A percentile compares a stretch with the other conserved stretches of the same genome.
Conservation (phyloP, 192 early-diverging fungal species). For the Podila verticillata region DNA sequence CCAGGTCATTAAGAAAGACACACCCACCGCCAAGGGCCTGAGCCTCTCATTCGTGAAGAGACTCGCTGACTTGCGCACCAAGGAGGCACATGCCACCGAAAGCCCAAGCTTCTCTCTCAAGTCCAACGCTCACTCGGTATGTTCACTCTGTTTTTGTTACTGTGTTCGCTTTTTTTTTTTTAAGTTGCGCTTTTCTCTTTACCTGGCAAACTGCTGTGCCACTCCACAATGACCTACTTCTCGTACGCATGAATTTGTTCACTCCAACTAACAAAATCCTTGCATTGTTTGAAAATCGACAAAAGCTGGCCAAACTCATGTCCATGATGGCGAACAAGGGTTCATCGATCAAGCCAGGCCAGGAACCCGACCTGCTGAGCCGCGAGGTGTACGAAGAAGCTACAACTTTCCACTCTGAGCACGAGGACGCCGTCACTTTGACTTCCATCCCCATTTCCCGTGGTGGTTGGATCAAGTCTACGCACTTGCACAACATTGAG, state of each 20-base stretch:
- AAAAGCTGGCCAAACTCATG: conserved; percentile 34
- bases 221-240: background rate
- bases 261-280: background rate
- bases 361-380: conserved; percentile 37
- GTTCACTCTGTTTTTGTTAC: background rate
- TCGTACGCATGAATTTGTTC: background rate
- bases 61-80: conserved; percentile 13
- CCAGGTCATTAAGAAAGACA: background rate
- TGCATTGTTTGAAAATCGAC: background rate
- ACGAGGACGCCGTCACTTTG: conserved; percentile 11
- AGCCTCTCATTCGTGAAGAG: background rate
- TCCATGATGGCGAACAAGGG: conserved; percentile 52
- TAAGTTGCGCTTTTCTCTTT: background rate
- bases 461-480: conserved; percentile 55
- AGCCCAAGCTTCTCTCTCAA: conserved; percentile 50
- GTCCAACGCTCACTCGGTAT: conserved; percentile 47
- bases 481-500: conserved; percentile 14
- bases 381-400: conserved; percentile 15
- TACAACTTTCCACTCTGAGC: conserved; percentile 18
- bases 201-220: background rate
- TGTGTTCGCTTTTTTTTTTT: background rate
- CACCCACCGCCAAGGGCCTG: background rate
- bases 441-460: conserved; percentile 45
- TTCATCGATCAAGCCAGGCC: conserved; percentile 28
- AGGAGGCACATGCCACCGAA: conserved; percentile 37